Evolutionary conservation across 306 rosid species (phyloP), one percentile per base, ranked within the genome.

Genomic region (Biancaea sappan): DNA sequence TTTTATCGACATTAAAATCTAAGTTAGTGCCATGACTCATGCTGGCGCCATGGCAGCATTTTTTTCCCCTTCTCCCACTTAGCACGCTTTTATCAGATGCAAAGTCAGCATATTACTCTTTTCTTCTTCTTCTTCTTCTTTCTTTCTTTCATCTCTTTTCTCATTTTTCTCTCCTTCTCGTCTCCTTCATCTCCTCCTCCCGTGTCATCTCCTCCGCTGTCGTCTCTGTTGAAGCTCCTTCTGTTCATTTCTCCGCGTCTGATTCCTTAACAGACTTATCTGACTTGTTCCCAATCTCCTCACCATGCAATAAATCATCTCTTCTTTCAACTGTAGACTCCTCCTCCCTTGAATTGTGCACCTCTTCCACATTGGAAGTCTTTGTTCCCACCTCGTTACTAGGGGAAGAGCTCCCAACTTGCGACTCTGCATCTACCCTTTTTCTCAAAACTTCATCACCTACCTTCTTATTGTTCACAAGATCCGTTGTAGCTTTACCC

Each of bases 201-300:
- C n/a, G n/a, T n/a, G n/a, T n/a, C n/a, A n/a, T n/a, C n/a, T n/a
- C n/a, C n/a, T n/a, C n/a, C n/a, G n/a, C n/a, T n/a, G n/a, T n/a
- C n/a, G n/a, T n/a, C n/a, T n/a, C n/a, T n/a, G n/a, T n/a, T n/a
- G n/a, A n/a, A n/a, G n/a, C n/a, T n/a, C n/a, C 62, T 44, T 46
- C 34, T 10, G 62, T 56, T 31, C n/a, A n/a, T n/a, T 50, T 59
- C 31, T 53, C 86, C 48, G 58, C 69, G 43, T 69, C 75, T 34
- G 52, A 73, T 54, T 80, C 85, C 74, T 41, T 82, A 12, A 25
- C 72, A 25, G 75, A 29, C 79, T 62, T 66, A 44, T 71, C 83
- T 79, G 34, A 38, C 74, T 44, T 75, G 24, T 50, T 52, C 31
- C 65, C 79, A 21, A 64, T 6, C 66, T 73, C 86, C 29, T 54